Evolutionary conservation across 108 stramenopile species (phyloP).

Genomic region (Asterionellopsis glacialis): DNA sequence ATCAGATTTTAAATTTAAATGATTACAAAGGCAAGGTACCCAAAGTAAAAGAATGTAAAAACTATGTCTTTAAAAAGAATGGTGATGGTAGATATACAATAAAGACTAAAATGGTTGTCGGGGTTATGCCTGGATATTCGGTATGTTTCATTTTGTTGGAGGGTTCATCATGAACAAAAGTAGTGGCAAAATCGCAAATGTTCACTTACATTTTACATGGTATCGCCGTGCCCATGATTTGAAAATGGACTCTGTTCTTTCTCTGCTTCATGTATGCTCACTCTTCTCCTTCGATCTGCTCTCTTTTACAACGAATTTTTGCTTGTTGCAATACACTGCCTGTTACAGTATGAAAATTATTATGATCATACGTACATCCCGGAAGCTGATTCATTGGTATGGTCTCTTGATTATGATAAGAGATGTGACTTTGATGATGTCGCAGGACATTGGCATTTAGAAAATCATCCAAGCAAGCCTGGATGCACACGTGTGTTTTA

Average conservation of each 20-base stretch:
- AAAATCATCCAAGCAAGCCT: constrained; percentile 43
- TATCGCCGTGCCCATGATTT: too few relatives aligned
- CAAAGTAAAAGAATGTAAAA: constrained; percentile 56
- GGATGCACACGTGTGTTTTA: constrained; percentile 62
- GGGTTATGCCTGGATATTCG: constrained; percentile 66
- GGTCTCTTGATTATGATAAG: constrained; percentile 73
- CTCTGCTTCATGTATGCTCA: neutral
- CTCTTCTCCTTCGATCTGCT: constrained; percentile 5
- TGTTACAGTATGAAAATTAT: constrained; percentile 42
- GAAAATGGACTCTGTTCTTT: neutral
- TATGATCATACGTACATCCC: constrained; percentile 53
- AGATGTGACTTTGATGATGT: constrained; percentile 71
- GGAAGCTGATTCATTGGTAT: constrained; percentile 43
- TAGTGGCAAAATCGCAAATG: neutral
- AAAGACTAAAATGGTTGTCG: constrained; percentile 61
- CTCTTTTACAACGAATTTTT: neutral
- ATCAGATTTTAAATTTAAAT: constrained; percentile 60
- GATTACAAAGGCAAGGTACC: constrained; percentile 60
- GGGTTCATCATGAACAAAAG: neutral
- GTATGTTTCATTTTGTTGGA: constrained; percentile 28
- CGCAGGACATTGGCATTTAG: constrained; percentile 69
- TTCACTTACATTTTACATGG: too few relatives aligned
- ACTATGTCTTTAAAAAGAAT: constrained; percentile 41
- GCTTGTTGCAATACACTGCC: too few relatives aligned
- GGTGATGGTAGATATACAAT: constrained; percentile 34